Percentiles rank a stretch among this genome's conserved stretches.
Conservation (phyloP, 1,284 basidiomycete genomes). For the Lentinus polychrous region DNA sequence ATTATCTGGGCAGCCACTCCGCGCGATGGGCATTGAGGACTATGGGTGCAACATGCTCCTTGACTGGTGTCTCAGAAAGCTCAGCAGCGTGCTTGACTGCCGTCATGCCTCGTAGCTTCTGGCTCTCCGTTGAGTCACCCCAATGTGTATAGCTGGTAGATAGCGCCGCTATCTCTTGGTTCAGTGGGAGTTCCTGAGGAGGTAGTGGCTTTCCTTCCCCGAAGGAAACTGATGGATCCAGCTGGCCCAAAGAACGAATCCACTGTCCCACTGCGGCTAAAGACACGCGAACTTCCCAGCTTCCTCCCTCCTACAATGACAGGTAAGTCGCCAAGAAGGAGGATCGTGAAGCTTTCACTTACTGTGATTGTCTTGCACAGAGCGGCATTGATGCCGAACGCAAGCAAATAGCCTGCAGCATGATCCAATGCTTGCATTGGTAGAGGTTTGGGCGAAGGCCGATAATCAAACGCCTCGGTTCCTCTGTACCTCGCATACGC, state of each 20-base stretch:
- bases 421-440: constrained; percentile 64
- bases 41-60: constrained; percentile 32
- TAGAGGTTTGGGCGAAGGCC: constrained; percentile 36
- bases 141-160: constrained; percentile 23
- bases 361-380: constrained; percentile 48
- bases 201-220: constrained; percentile 32
- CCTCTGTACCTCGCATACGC: constrained; percentile 32
- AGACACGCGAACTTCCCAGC: constrained; percentile 55
- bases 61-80: constrained; percentile 37
- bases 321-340: not conserved
- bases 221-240: constrained; percentile 36
- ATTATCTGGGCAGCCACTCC: constrained; percentile 24
- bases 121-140: constrained; percentile 10
- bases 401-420: constrained; percentile 52
- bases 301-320: constrained; percentile 48
- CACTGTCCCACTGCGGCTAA: constrained; percentile 49
- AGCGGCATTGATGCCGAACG: constrained; percentile 52
- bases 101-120: constrained; percentile 28
- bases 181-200: constrained; percentile 21
- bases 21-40: constrained; percentile 26
- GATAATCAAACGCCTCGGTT: constrained; percentile 9
- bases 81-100: constrained; percentile 43
- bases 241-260: constrained; percentile 48
- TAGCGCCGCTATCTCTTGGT: constrained; percentile 31
- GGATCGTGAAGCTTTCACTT: constrained; percentile 12